Percentiles rank a stretch among this genome's conserved stretches.
Evolutionary conservation across 73 alveolate species (phyloP).

Genomic region (Paramecium biaurelia): DNA sequence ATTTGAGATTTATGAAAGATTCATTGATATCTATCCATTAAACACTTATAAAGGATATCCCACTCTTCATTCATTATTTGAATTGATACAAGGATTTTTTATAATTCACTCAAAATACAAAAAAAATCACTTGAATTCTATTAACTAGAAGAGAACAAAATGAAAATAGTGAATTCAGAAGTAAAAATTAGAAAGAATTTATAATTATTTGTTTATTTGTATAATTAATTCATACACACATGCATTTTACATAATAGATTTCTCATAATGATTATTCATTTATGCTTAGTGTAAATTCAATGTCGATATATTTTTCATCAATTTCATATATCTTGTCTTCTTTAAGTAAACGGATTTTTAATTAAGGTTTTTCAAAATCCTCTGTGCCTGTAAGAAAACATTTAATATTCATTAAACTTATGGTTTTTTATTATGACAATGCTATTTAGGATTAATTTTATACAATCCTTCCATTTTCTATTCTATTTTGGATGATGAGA

Average conservation of each 20-base stretch:
- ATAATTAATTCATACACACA: neutral
- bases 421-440: neutral
- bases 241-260: neutral
- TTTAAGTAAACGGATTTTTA: neutral
- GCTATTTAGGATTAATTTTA: neutral
- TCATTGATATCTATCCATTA: neutral
- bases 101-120: no score
- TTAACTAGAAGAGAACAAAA: no score
- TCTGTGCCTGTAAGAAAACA: neutral
- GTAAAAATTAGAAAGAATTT: neutral
- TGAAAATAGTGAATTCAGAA: neutral
- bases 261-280: neutral
- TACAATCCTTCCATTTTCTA: slow-evolving; percentile 5
- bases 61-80: neutral
- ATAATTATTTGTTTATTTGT: neutral
- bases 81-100: no score
- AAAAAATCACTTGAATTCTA: no score
- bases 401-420: neutral
- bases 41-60: neutral
- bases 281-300: neutral
- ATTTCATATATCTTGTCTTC: neutral
- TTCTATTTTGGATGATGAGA: neutral
- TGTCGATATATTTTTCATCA: neutral
- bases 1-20: neutral
- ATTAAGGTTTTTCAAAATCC: neutral